These are phyloP conservation scores for Eutrema japonicum DNA, from an alignment of 345 rosid species.

Conservation along the genomic window DNA sequence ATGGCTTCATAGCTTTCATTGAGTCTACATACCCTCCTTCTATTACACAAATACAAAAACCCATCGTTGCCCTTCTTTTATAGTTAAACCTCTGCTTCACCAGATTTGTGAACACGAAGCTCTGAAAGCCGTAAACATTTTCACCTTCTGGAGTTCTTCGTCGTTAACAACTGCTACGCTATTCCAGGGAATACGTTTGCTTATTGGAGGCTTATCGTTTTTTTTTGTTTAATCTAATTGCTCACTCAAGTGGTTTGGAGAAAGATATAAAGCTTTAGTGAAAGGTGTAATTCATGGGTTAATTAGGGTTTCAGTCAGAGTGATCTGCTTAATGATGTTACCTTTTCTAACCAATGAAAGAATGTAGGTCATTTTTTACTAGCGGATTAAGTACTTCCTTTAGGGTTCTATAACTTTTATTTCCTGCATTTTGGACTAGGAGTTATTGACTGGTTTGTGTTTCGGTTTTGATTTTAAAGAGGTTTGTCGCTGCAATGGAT, in stretches of 20 bases:
- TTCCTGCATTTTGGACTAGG: no score
- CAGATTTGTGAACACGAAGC: slow-evolving; percentile 24
- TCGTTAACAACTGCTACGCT: slow-evolving; percentile 25
- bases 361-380: background rate
- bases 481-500: no score
- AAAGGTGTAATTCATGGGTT: background rate
- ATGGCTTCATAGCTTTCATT: no score
- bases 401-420: no score
- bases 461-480: no score
- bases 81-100: slow-evolving; percentile 27
- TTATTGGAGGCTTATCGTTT: no score
- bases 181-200: background rate
- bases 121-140: slow-evolving; percentile 32
- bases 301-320: background rate
- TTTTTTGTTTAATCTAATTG: no score
- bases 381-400: background rate
- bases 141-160: slow-evolving; percentile 14
- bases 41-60: no score
- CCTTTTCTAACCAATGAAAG: background rate
- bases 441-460: no score
- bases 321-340: background rate
- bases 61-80: no score
- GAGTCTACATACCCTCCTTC: no score
- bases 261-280: background rate
- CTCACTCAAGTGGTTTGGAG: background rate